Evolutionary conservation across 495 filamentous ascomycete genomes (phyloP), one percentile per base, ranked within the genome.

Genomic region (Lasiosphaeriaceae sp.): DNA sequence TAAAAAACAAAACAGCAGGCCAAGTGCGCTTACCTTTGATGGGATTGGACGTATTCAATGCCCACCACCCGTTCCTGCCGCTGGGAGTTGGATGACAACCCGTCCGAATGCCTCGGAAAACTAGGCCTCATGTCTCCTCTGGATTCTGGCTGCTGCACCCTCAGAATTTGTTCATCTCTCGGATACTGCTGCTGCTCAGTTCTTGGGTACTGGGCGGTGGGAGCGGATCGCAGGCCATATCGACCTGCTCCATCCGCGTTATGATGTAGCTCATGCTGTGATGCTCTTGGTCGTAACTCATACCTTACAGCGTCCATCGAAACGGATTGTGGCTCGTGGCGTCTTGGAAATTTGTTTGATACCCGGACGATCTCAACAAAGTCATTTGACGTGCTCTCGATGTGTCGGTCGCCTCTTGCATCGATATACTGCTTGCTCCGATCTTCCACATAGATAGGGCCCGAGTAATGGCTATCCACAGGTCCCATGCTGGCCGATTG

Each of bases 331-430:
- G 60, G 58, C 46, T 60, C 64, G 41, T 71, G 54, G 17, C 56
- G 69, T 19, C 59, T 58, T 11, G 69, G 69, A 22, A 71, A 71
- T 41, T 61, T 64, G 59, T 70, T 64, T 7, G 66, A 57, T 19
- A 69, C 63, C 22, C 63, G 58, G 16, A 70, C 64, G 52, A 70
- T 61, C 16, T 69, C 56, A 2, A 58, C 55, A 45, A 55, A 63
- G 41, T 68, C 59, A 20, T 43, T 50, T 19, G 44, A 52, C 24
- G 47, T 22, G 9, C 34, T 50, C 6, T 67, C 57, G 19, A 59
- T 52, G 12, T 54, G 54, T 12, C 47, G 55, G 23, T 55, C 47
- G 19, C 35, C 57, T 21, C 52, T 41, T 2, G 23, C 6, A 9
- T 58, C 54, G 23, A 16, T 21, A 35, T 43, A 41, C 20, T 48